Evolutionary conservation across 257 asterid genomes (phyloP), one percentile per base, ranked within the genome.

Genomic region (Striga asiatica): DNA sequence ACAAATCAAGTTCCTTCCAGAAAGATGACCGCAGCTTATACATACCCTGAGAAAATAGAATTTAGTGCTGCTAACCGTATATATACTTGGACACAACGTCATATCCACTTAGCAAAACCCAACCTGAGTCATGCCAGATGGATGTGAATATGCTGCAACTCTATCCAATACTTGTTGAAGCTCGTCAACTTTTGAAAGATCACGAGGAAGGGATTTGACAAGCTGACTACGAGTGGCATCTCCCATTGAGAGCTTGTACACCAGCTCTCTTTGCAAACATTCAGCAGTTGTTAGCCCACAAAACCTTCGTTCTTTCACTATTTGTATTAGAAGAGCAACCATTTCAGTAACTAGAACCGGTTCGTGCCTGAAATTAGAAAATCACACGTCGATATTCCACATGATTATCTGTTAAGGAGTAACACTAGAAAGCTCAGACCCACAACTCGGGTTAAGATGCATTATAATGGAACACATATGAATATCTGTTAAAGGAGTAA

Each of bases 41-140:
- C 87, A 75, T 82, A 34, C 99, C 99, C 99, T 92, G 77, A 17
- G 47, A 58, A 47, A 65, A 64, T 39, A 72, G 50, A 54, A 55
- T 57, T 61, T 27, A 65, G 64, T 52, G 60, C 16, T 37, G 46
- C 13, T 24, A 11, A 41, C 29, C 47, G 39, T 38, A 11, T 11
- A 10, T 29, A 17, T 45, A 45, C 37, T 49, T 24, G 28, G 13
- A 56, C 39, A 23, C 52, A 21, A 66, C 23, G 43, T 10, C 29
- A 58, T 22, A 10, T 46, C 21, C 28, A 52, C 53, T 13, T 39
- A 17, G 56, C 62, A 56, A 53, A 67, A 34, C 42, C 71, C 67
- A 68, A 92, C 99, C 99, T 92, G 99, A 39, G 81, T 78, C 86
- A 83, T 81, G 77, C 97, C 94, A 45, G 94, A 87, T 63, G 99